Evolutionary conservation across 1,284 basidiomycete species (phyloP), one percentile per base, ranked within the genome.

Genomic region (Irpex sp.): DNA sequence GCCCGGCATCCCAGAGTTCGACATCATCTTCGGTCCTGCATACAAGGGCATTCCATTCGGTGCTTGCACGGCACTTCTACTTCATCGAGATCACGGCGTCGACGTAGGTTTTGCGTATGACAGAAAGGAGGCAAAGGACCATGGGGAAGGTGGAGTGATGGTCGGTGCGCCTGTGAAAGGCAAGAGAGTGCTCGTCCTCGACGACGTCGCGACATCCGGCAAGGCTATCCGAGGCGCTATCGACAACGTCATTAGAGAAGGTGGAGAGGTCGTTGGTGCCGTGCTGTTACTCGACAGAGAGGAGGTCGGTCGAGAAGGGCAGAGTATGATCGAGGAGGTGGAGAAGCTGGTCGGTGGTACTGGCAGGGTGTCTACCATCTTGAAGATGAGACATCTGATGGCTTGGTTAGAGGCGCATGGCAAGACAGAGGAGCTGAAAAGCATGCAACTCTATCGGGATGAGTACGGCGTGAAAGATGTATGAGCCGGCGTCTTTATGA

Each of bases 11-110:
- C 88, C 89, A 1, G 70, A 82, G 60, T 97, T 98, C 70, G 95
- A 97, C 71, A 86, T 98, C 52, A 83, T 98, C 36, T 98, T 98
- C 72, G 97, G 97, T 0, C 97, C 97, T 0, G 97, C 97, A 2
- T 99, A 99, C 82, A 99, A 99, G 79, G 97, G 96, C 49, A 99
- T 99, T 72, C 88, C 97, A 0, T 87, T 99, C 57, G 96, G 95
- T 0, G 92, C 97, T 0, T 87, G 92, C 56, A 96, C 96, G 1
- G 84, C 93, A 2, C 83, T 97, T 31, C 83, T 91, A 37, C 82
- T 99, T 40, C 83, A 88, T 65, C 82, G 86, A 40, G 80, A 85
- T 63, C 83, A 94, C 71, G 78, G 80, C 2, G 81, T 88, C 57
- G 80, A 88, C 56, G 86, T 96, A 36, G 92, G 92, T 0, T 94